Evolutionary conservation across 2,329 filamentous ascomycete species (phyloP), one percentile per base, ranked within the genome.

Genomic region (Coniochaeta hoffmannii): DNA sequence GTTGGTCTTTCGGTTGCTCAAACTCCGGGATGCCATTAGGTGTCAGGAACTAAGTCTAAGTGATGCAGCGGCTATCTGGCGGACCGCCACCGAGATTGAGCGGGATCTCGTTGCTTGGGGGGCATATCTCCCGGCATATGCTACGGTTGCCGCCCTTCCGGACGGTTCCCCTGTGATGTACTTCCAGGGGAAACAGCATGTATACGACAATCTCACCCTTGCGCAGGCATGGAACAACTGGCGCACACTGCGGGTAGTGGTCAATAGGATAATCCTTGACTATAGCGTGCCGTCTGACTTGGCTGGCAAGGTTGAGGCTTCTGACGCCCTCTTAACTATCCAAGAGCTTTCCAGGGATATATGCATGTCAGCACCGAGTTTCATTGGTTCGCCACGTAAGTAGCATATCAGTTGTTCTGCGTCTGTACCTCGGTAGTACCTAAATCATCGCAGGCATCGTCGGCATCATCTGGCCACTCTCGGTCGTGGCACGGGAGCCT

Each of bases 161-260:
- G 38, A 28, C 22, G n/a, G 10, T 28, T 4, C 14, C n/a, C 19
- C 10, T n/a, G 54, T 22, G 19, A 31, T 28, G 3, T 53, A 31
- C 35, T 63, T 64, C 54, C 35, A 51, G 3, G 55, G 55, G 8
- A 60, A 59, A 22, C 19, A 49, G 0, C 62, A 64, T 50, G 22
- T 60, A 2, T 62, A 63, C 26, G 41, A 19, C 17, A 59, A 49
- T 28, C 50, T 51, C 14, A 60, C 58, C 57, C 54, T 49, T 14
- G 62, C 61, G 1, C 49, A 62, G n/a, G 56, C 58, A 9, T 64
- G 62, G 62, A 63, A 62, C 22, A 62, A 62, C 38, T 63, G 60
- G 62, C 61, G 61, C 12, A 54, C 56, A 2, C 9, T 61, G 35
- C 38, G 57, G 4, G 58, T 62, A 10, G 22, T 63, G 12, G 53